Conservation (phyloP, 2,329 filamentous ascomycete species). For the Fusarium beomiforme region DNA sequence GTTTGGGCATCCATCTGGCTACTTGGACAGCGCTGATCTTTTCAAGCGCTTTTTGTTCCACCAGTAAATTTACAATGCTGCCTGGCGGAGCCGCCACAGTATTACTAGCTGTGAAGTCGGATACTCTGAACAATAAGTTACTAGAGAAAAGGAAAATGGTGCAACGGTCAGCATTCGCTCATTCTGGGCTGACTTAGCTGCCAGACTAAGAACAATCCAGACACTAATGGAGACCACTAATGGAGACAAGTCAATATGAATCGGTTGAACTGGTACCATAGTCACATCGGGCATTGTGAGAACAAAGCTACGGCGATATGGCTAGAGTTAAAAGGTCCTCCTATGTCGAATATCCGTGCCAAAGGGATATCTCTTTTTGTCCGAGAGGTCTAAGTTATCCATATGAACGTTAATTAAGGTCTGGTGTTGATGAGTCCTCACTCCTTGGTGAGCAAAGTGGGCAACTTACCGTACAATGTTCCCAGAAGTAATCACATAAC, state of each 20-base stretch:
- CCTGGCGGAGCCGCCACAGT: slow-evolving; percentile 3
- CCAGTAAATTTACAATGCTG: neutral
- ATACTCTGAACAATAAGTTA: neutral
- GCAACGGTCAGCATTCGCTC: neutral
- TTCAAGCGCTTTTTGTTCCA: slow-evolving; percentile 1
- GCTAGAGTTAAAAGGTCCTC: neutral
- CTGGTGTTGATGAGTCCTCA: neutral
- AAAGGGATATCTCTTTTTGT: neutral
- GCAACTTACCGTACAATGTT: neutral
- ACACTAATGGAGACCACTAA: neutral
- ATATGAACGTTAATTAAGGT: slow-evolving; percentile 2
- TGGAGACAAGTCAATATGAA: neutral
- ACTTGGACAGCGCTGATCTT: slow-evolving; percentile 26
- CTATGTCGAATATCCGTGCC: neutral
- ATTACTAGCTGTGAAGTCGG: neutral
- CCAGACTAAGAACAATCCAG: neutral
- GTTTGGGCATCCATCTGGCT: slow-evolving; percentile 24
- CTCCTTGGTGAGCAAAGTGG: neutral
- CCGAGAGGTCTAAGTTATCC: neutral
- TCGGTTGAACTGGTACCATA: neutral
- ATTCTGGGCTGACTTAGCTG: neutral
- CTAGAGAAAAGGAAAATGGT: too few relatives aligned
- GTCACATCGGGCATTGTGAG: neutral
- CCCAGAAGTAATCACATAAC: neutral
- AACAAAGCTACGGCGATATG: neutral